Evolutionary conservation across 2,329 filamentous ascomycete species (phyloP).

Genomic region (Pseudocercospora musae): DNA sequence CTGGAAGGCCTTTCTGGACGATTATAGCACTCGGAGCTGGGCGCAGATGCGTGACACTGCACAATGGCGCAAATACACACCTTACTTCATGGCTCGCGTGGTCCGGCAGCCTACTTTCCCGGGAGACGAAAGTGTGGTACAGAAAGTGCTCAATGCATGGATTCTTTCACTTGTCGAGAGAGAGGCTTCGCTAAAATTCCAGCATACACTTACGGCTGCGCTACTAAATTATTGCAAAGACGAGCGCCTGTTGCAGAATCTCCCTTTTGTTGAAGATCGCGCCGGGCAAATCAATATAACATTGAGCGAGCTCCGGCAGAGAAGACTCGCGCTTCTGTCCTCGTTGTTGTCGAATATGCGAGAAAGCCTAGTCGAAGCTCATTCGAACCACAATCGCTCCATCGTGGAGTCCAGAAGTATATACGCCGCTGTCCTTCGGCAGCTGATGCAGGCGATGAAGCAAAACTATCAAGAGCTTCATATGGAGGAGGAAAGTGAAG

Average conservation of each 20-base stretch:
- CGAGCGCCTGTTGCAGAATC: conserved; percentile 53
- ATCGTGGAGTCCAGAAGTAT: conserved; percentile 41
- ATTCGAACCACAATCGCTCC: conserved; percentile 33
- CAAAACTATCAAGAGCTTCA: conserved; percentile 57
- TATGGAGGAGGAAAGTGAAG: conserved; percentile 14
- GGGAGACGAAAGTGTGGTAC: conserved; percentile 44
- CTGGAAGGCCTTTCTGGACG: conserved; percentile 57
- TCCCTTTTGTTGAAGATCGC: conserved; percentile 52
- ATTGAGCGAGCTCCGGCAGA: conserved; percentile 51
- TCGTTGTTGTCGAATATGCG: conserved; percentile 59
- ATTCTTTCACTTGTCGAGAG: conserved; percentile 57
- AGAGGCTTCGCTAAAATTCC: conserved; percentile 59
- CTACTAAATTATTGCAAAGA: conserved; percentile 48
- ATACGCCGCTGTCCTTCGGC: conserved; percentile 52
- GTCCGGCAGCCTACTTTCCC: conserved; percentile 41
- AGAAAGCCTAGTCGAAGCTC: conserved; percentile 40
- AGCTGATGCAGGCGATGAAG: conserved; percentile 61
- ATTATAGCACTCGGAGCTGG: conserved; percentile 53
- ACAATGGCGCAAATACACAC: conserved; percentile 45
- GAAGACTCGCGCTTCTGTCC: conserved; percentile 56
- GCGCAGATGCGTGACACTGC: conserved; percentile 45
- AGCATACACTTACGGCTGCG: conserved; percentile 55
- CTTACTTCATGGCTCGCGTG: conserved; percentile 43
- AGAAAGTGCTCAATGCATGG: conserved; percentile 53
- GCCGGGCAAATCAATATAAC: conserved; percentile 47